Conservation (phyloP, 139 green algal genomes). For the Chlamydomonas applanata region DNA sequence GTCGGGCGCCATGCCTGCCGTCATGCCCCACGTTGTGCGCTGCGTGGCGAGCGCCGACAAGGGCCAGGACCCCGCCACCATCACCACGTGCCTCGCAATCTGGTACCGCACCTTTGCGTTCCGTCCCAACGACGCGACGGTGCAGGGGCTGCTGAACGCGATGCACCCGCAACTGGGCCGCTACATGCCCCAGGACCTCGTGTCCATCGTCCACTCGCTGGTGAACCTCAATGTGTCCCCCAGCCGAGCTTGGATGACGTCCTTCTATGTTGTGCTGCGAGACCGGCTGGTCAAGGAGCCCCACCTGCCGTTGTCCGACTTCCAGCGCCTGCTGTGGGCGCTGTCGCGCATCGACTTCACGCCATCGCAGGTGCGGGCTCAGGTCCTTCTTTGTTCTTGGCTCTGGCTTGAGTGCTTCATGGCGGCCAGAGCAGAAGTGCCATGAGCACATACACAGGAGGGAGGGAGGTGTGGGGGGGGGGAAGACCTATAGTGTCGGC, state of each 20-base stretch:
- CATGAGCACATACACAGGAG: too few species aligned
- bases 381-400: too few species aligned
- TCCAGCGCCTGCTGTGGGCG: slow-evolving; percentile 40
- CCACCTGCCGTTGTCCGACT: slow-evolving; percentile 21
- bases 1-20: neutral
- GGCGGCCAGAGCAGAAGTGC: too few species aligned
- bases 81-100: slow-evolving; percentile 29
- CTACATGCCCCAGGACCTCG: slow-evolving; percentile 25
- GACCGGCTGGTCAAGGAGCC: slow-evolving; percentile 13
- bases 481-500: too few species aligned
- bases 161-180: slow-evolving; percentile 27
- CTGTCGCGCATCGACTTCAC: slow-evolving; percentile 37
- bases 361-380: slow-evolving; percentile 13
- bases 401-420: too few species aligned
- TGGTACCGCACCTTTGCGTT: slow-evolving; percentile 34
- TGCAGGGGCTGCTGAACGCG: slow-evolving; percentile 19
- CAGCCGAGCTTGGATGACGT: slow-evolving; percentile 32
- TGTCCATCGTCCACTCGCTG: slow-evolving; percentile 35
- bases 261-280: slow-evolving; percentile 22
- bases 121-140: slow-evolving; percentile 21
- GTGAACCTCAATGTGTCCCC: slow-evolving; percentile 23
- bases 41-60: neutral
- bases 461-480: too few species aligned
- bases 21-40: neutral
- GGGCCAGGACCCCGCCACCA: slow-evolving; percentile 33